A percentile compares a stretch with the other conserved stretches of the same genome.
These are phyloP conservation scores for Metarhizium robertsii DNA, from an alignment of 2,329 filamentous ascomycete genomes.

Conservation along the genomic window DNA sequence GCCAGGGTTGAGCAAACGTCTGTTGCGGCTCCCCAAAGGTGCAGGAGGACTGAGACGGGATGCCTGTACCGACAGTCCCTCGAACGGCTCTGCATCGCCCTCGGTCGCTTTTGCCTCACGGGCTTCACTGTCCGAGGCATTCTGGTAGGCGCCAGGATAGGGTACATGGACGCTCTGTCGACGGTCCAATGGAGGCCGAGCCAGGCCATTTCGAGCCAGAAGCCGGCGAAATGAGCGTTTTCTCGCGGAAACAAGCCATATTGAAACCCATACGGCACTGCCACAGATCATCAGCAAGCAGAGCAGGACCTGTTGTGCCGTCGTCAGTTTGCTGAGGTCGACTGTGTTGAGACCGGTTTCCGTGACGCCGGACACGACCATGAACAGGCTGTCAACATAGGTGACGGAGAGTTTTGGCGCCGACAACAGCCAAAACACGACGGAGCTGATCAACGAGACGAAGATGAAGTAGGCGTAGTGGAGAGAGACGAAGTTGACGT, in stretches of 20 bases:
- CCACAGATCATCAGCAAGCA: constrained; percentile 58
- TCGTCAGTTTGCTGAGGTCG: constrained; percentile 53
- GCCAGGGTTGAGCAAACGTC: no score
- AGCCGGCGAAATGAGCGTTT: constrained; percentile 53
- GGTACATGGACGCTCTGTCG: no score
- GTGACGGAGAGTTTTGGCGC: constrained; percentile 39
- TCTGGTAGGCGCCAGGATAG: no score
- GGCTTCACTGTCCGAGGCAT: no score
- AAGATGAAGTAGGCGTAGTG: constrained; percentile 60
- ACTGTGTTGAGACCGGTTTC: constrained; percentile 59
- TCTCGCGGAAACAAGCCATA: constrained; percentile 52
- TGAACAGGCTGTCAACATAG: constrained; percentile 58
- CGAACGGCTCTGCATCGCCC: no score
- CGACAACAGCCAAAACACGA: constrained; percentile 53
- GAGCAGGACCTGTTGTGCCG: constrained; percentile 58
- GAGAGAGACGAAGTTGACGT: constrained; percentile 52
- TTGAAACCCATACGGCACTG: constrained; percentile 57
- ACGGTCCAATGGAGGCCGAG: no score
- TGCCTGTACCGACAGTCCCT: no score
- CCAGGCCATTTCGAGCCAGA: constrained; percentile 25
- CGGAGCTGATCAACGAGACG: constrained; percentile 43
- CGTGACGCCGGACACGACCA: constrained; percentile 58
- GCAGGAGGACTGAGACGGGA: no score
- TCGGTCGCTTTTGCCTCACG: no score
- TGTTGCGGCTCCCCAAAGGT: not conserved